phyloP scores from a whole-genome alignment of 1,284 basidiomycete genomes.

The Coriolopsis trogii region DNA sequence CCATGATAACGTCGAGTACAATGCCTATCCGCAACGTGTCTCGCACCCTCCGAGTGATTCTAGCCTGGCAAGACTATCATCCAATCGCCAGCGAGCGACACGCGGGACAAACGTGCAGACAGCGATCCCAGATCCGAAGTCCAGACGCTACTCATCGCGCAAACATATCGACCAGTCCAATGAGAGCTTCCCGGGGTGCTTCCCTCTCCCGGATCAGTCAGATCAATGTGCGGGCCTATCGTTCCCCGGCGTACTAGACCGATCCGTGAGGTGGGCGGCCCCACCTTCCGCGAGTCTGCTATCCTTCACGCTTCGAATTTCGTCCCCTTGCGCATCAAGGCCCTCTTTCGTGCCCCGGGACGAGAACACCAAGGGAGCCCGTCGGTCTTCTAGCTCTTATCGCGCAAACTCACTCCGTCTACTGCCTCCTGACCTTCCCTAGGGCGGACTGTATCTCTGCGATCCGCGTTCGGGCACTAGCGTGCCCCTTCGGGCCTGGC shows the following conservation, averaged over 20 bases:
- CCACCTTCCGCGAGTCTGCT: neutral
- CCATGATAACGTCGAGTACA: neutral
- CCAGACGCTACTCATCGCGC: constrained; percentile 1
- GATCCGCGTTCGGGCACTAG: neutral
- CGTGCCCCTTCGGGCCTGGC: neutral
- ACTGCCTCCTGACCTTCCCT: neutral
- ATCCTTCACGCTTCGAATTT: neutral
- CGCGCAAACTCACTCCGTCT: neutral
- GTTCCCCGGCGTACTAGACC: constrained; percentile 1
- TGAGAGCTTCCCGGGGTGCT: constrained; percentile 9
- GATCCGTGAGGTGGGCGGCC: neutral
- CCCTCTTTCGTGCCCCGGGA: constrained; percentile 3
- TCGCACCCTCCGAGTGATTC: neutral
- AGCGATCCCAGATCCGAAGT: constrained; percentile 11
- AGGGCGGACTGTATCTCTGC: neutral
- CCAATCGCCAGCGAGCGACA: neutral
- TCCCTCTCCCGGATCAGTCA: constrained; percentile 13
- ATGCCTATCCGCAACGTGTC: neutral
- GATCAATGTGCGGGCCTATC: neutral
- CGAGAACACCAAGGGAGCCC: constrained; percentile 6
- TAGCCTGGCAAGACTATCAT: neutral
- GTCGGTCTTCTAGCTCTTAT: constrained; percentile 3
- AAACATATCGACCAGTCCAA: constrained; percentile 1
- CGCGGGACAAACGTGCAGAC: constrained; percentile 12
- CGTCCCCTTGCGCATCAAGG: constrained; percentile 8